These are phyloP conservation scores for Phaffia tasmanica DNA, from an alignment of 768 basidiomycete genomes.

Conservation along the genomic window DNA sequence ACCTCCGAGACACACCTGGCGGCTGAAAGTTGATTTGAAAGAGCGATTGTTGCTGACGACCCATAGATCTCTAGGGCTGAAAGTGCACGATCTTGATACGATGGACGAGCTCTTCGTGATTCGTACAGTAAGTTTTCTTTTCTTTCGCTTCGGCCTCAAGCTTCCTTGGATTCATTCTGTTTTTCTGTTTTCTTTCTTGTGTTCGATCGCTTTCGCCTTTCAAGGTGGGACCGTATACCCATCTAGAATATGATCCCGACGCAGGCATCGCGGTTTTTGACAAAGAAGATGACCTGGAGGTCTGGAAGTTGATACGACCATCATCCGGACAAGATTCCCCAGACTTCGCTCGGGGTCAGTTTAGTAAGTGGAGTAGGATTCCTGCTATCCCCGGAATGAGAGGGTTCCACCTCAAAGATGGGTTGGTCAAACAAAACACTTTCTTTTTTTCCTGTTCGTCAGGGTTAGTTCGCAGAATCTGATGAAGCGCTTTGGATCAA, in stretches of 20 bases:
- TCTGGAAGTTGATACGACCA: slow-evolving; percentile 2
- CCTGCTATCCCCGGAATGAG: background rate
- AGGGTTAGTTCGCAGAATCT: background rate
- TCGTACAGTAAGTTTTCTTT: background rate
- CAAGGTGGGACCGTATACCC: background rate
- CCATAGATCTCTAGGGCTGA: background rate
- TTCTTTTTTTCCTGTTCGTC: background rate
- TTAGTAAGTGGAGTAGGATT: background rate
- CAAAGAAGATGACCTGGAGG: slow-evolving; percentile 3
- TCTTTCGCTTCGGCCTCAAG: background rate
- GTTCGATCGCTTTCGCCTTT: background rate
- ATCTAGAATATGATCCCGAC: slow-evolving; percentile 7
- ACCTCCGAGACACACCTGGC: background rate
- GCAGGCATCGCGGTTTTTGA: slow-evolving; percentile 7
- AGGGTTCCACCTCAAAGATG: slow-evolving; percentile 10
- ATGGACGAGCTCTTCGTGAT: background rate
- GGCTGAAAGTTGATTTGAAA: slow-evolving; percentile 6
- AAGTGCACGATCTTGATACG: background rate
- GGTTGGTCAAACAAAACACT: slow-evolving; percentile 1
- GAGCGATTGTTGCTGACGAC: slow-evolving; percentile 2
- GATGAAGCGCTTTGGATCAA: background rate
- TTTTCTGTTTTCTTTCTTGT: too few relatives aligned
- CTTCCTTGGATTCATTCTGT: background rate
- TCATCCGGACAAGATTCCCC: background rate
- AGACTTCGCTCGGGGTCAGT: background rate